Base-by-base conservation (phyloP, 139 green algal species). In the Chlamydomonas sphaeroides region DNA sequence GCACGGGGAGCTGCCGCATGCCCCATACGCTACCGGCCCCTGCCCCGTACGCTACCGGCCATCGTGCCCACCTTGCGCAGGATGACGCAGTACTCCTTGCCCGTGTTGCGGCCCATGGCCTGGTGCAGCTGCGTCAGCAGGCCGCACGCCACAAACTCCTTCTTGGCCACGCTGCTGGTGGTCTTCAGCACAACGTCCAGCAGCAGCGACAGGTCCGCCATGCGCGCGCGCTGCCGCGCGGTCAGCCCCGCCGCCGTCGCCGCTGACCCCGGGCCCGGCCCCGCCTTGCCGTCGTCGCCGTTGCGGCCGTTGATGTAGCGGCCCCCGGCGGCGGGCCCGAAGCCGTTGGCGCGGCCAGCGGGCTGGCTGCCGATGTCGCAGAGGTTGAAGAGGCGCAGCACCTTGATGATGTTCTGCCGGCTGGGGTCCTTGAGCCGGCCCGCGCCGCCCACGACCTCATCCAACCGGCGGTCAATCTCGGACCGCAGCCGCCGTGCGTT, bases 301-400 rank as follows among this genome's bases (percentile, higher is more conserved):
- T 49, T 41, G 26, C 65, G 57, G 77, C 57, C 74, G 68, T 51
- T 71, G 17, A 65, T 65, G 72, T 75, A 79, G 51, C 45, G 66
- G 26, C 75, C 51, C 49, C 77, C 77, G 8, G 65, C 77, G 5
- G 69, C 80, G 1, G 59, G 26, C 4, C 71, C 57, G 35, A 65
- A 65, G 39, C 79, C 79, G n/a, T 79, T 79, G 68, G 3, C 36
- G 10, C 48, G 30, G 28, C 56, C 41, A 17, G 42, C 28, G 65
- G 14, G 82, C 39, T 38, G 71, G 56, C 65, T 57, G 62, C 78
- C 91, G 30, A 98, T 91, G 85, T 98, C 95, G 75, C 94, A 98
- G 23, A 98, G 86, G 89, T 98, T 98, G 91, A 98, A 98, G 80
- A 98, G 89, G 51, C 95, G 93, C 66, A 98, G 89, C 74, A 94